These are phyloP conservation scores for Raddia guianensis DNA, from an alignment of 176 grass and related monocot genomes.

Conservation along the genomic window DNA sequence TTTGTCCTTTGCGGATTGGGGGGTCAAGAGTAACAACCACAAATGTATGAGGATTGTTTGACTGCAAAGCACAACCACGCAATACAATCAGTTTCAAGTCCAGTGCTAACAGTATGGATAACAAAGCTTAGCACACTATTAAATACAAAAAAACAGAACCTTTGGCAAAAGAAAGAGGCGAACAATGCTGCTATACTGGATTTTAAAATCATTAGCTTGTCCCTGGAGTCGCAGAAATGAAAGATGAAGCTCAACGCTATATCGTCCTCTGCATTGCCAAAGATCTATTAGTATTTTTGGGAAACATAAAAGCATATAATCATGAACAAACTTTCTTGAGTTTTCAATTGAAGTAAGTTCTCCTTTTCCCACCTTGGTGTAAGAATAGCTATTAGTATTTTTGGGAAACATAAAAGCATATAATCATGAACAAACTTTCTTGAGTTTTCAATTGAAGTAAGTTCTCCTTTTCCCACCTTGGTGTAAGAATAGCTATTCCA, in stretches of 20 bases:
- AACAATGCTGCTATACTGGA: constrained; percentile 90
- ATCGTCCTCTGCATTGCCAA: constrained; percentile 67
- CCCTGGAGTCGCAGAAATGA: constrained; percentile 93
- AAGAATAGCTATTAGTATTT: constrained; percentile 77
- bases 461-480: constrained; percentile 64
- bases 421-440: constrained; percentile 16
- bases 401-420: background rate
- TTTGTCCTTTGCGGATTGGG: constrained; percentile 97
- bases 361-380: constrained; percentile 79
- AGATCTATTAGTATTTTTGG: constrained; percentile 27
- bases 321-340: constrained; percentile 23
- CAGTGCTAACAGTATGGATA: constrained; percentile 5
- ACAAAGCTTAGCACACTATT: background rate
- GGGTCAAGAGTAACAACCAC: constrained; percentile 97
- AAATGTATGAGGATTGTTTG: constrained; percentile 96
- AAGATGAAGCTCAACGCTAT: constrained; percentile 87
- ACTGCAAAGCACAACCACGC: constrained; percentile 55
- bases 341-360: constrained; percentile 30
- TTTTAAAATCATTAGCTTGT: constrained; percentile 98
- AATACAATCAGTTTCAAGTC: constrained; percentile 39
- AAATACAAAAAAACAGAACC: constrained; percentile 49
- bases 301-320: constrained; percentile 12
- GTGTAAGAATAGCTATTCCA: constrained; percentile 95
- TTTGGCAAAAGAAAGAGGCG: constrained; percentile 95
- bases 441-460: constrained; percentile 27